Evolutionary conservation across 768 basidiomycete genomes (phyloP), one percentile per base, ranked within the genome.

Genomic region (Mycena venus): DNA sequence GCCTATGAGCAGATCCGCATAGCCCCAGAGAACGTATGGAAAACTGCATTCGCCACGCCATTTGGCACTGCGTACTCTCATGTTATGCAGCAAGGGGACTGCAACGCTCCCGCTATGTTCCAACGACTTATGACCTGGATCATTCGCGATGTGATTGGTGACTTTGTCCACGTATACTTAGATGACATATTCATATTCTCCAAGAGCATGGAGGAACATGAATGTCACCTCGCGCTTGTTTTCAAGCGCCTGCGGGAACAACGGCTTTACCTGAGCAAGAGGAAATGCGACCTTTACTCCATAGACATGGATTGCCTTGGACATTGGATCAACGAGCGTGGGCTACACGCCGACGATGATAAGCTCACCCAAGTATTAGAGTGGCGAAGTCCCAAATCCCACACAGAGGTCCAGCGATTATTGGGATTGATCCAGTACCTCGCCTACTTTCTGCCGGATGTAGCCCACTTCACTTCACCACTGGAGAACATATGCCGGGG

Each of bases 111-210:
- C n/a, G n/a, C n/a, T n/a, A n/a, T n/a, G n/a, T n/a, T n/a, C n/a
- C n/a, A n/a, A n/a, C n/a, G n/a, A n/a, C n/a, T n/a, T n/a, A 14
- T 79, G 79, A 87, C 80, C 0, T 34, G 69, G 2, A 81, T 88
- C 29, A 87, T 90, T 60, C 71, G 80, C 0, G 81, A 86, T 1
- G 49, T 77, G 14, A 84, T 89, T 4, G 85, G 86, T 0, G 31
- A 44, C 14, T 87, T 85, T 65, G 32, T 88, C 9, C 84, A 88
- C 53, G 81, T 85, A 2, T 89, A 88, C 68, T 73, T 89, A 0
- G 87, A 89, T 68, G 85, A 89, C 71, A 82, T 88, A 4, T 85
- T 88, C 55, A 78, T 88, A 0, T 88, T 74, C 68, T 84, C 83
- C 0, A 71, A 84, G 14, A 76, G 82, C 0, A 73, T 86, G 4